Base-by-base conservation (phyloP, 306 rosid genomes). In the Quercus suber region DNA sequence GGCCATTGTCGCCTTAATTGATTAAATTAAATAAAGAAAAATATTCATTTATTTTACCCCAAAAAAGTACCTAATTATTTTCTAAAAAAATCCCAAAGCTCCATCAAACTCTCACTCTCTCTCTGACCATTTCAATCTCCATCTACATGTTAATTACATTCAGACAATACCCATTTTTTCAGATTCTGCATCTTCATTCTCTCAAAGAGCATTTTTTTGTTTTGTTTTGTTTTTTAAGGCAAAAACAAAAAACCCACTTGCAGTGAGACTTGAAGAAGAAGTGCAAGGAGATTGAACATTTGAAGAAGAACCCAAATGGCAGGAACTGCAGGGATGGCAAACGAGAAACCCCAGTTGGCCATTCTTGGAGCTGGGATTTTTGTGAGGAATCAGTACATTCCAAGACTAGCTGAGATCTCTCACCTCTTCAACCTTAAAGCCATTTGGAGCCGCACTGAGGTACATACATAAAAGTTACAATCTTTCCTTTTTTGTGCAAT, bases 381-480 rank as follows among this genome's bases (percentile, higher is more conserved):
- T 35, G 97, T 94, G 57, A 89, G 70, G 90, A 84, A 58, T 79
- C 97, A 92, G 80, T 94, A 92, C 89, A 80, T 94, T 84, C 98
- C 98, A 0, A 85, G 97, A 80, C 92, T 92, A 76, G 82, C 92
- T 8, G 95, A 94, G 90, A 91, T 94, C 88, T 84, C 92, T 10
- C 49, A 89, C 79, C 95, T 92, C 75, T 74, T 94, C 71, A 1
- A 14, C 12, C 87, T 94, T 49, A 90, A 89, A 82, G 81, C 94
- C 86, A 94, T 94, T 83, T 94, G 98, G 98, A 94, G 98, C 86
- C 94, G 98, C 18, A 56, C 92, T 3, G 84, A 94, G 97, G 97
- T 84, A 64, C 80, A 25, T 6, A 45, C 5, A 27, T 6, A 15
- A 31, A 4, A 21, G 30, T 64, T 64, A 1, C 18, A 64, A 64